Evolutionary conservation across 73 alveolate genomes (phyloP), one percentile per base, ranked within the genome.

Genomic region (Paramecium caudatum): DNA sequence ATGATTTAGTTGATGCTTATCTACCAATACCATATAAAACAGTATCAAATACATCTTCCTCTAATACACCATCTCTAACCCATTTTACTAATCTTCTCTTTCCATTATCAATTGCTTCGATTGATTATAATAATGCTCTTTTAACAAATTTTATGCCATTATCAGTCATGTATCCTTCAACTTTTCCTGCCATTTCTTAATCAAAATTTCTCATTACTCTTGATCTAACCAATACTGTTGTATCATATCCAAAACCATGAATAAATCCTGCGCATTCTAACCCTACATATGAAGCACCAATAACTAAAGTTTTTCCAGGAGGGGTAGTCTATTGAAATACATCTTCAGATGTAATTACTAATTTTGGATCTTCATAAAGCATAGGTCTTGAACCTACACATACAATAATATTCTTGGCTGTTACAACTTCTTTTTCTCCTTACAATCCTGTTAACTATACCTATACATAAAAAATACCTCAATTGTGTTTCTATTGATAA

Each of bases 211-310:
- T 65, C 49, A 65, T 33, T 9, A 65, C 47, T 36, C 47, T 36
- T 13, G 50, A 13, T 36, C 83, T 65, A 2, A 36, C 83, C 21
- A 65, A 33, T 65, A 65, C 61, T 30, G 47, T 36, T 30, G 83
- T 65, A 32, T 65, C 50, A 96, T 10, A 36, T 32, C 83, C 99
- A 98, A 94, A 92, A 37, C 96, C 95, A 82, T 80, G 91, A 36
- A 97, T 90, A 90, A 95, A 95, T 12, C 99, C 99, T 5, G 99
- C 99, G 86, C 99, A 97, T 92, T 98, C 99, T 85, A 93, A 36
- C 45, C 90, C 96, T 10, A 98, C 97, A 93, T 98, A 98, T 21
- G 99, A 96, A 7, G 99, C 99, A 7, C 99, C 99, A 34, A 98
- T 97, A 33, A 98, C 99, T 21, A 98, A 93, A 13, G 99, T 97